phyloP scores from a whole-genome alignment of 2,329 filamentous ascomycete genomes.

The Fusarium paranaense region DNA sequence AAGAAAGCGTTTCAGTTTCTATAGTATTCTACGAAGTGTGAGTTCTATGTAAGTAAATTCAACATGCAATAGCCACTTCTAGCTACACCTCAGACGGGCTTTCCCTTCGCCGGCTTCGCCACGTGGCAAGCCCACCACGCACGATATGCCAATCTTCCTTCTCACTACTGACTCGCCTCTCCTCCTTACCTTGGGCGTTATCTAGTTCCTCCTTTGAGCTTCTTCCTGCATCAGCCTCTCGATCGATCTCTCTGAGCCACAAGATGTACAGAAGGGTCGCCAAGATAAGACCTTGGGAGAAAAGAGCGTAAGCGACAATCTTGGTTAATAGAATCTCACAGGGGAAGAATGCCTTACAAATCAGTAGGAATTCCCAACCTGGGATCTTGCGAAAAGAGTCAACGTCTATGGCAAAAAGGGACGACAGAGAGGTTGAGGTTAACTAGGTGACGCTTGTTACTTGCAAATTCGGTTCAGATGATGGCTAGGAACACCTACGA shows the following conservation, averaged over 20 bases:
- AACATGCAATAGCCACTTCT: too few relatives aligned
- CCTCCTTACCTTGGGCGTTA: background rate
- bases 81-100: background rate
- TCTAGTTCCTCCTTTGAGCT: background rate
- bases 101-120: background rate
- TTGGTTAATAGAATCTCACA: too few relatives aligned
- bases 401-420: background rate
- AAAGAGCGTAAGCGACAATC: background rate
- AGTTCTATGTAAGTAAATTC: too few relatives aligned
- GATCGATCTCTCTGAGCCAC: background rate
- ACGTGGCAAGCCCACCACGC: background rate
- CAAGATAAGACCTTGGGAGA: background rate
- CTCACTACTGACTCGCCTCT: too few relatives aligned
- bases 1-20: too few relatives aligned
- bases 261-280: background rate
- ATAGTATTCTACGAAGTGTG: too few relatives aligned
- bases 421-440: background rate
- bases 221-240: background rate
- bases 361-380: background rate
- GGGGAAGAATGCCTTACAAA: background rate
- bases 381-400: background rate
- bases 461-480: background rate
- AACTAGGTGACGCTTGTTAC: background rate
- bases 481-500: background rate
- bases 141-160: background rate